These are phyloP conservation scores for Neospora caninum DNA, from an alignment of 169 alveolate genomes.

Conservation along the genomic window DNA sequence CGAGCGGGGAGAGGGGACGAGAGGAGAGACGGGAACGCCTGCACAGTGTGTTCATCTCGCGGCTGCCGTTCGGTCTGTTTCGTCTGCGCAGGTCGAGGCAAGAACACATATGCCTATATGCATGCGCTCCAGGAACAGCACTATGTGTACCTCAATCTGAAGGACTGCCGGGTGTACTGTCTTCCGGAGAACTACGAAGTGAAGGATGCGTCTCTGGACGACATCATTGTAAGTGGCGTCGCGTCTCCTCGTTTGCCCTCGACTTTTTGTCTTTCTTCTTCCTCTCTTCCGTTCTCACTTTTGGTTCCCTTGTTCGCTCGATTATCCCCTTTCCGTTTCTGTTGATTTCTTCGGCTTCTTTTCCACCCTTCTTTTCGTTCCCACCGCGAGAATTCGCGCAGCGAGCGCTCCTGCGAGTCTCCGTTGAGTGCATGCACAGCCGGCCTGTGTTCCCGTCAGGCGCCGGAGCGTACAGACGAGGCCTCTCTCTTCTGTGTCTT, in stretches of 20 bases:
- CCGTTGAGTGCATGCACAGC: too few relatives aligned
- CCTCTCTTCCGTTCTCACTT: slow-evolving; percentile 65
- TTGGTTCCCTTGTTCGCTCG: slow-evolving; percentile 70
- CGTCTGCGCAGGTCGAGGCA: slow-evolving; percentile 87
- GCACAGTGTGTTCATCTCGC: too few relatives aligned
- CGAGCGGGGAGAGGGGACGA: too few relatives aligned
- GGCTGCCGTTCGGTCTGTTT: too few relatives aligned
- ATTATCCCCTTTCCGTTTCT: not conserved
- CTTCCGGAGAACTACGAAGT: slow-evolving; percentile 98
- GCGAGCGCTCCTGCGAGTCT: too few relatives aligned
- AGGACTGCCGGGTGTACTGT: slow-evolving; percentile 89
- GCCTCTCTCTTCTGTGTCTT: not conserved
- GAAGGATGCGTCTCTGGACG: slow-evolving; percentile 94
- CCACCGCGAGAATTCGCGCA: too few relatives aligned
- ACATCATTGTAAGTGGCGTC: slow-evolving; percentile 84
- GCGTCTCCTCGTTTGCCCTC: not conserved
- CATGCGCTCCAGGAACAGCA: slow-evolving; percentile 96
- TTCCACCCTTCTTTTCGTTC: too few relatives aligned
- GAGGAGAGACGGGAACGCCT: too few relatives aligned
- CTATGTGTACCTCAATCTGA: slow-evolving; percentile 94
- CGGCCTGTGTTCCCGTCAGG: too few relatives aligned
- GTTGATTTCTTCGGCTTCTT: not conserved
- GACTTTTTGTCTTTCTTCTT: not conserved
- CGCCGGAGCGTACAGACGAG: too few relatives aligned
- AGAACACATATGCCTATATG: slow-evolving; percentile 93